phyloP scores from a whole-genome alignment of 2,329 filamentous ascomycete genomes.

The Chaetomiaceae sp. region DNA sequence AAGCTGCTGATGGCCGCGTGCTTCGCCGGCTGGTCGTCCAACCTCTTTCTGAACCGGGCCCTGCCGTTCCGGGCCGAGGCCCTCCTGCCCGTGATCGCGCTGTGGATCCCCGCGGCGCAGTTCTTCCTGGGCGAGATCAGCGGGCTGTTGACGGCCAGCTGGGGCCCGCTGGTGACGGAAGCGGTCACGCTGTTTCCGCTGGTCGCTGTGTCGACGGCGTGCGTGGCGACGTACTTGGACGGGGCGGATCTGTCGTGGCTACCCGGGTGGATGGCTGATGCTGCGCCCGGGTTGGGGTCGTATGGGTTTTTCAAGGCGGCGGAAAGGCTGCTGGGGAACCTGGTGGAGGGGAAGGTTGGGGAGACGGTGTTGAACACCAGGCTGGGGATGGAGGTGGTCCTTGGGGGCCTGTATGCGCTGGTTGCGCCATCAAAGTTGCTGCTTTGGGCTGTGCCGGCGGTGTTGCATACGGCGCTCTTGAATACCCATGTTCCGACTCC shows the following conservation, averaged over 20 bases:
- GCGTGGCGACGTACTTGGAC: constrained; percentile 62
- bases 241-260: constrained; percentile 52
- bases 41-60: constrained; percentile 49
- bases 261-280: constrained; percentile 56
- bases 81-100: constrained; percentile 67
- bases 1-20: constrained; percentile 61
- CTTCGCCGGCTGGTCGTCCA: constrained; percentile 68
- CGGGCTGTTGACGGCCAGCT: constrained; percentile 58
- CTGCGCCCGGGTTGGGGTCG: constrained; percentile 60
- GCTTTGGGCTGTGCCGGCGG: constrained; percentile 63
- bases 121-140: constrained; percentile 66
- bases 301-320: constrained; percentile 60
- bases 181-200: constrained; percentile 67
- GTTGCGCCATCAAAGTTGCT: constrained; percentile 66
- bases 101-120: constrained; percentile 70
- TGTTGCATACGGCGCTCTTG: constrained; percentile 64
- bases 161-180: constrained; percentile 75
- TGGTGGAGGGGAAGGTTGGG: constrained; percentile 62
- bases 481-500: constrained; percentile 70
- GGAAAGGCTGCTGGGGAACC: constrained; percentile 41
- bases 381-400: constrained; percentile 64
- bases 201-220: constrained; percentile 58
- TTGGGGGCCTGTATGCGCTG: constrained; percentile 61
- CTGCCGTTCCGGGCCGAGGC: constrained; percentile 50
- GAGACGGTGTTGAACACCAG: constrained; percentile 62